Evolutionary conservation across 805 yeast species (phyloP), one percentile per base, ranked within the genome.

Genomic region (Pichia cephalocereana): DNA sequence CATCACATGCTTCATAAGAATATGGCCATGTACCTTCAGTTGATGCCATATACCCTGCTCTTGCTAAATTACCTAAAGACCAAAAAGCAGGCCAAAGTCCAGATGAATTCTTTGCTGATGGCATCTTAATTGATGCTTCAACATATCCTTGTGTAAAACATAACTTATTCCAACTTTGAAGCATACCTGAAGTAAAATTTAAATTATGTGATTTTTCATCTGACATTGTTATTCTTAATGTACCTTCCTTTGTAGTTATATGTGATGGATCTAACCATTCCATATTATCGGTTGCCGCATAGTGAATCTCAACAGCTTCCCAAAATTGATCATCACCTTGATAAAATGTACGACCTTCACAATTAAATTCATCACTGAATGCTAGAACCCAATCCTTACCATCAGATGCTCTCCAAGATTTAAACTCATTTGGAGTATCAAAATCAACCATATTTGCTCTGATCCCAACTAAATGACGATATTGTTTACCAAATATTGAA

Each of bases 231-330:
- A 86, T 58, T 46, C 70, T 67, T 48, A 86, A 64, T 10, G 83
- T 70, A 46, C 95, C 95, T 53, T 81, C 75, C 7, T 63, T 70
- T 0, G 95, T 87, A 18, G 78, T 72, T 2, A 71, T 75, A 2
- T 93, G 93, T 61, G 86, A 93, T 2, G 96, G 95, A 48, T 77
- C 79, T 63, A 86, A 86, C 95, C 95, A 86, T 68, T 87, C 95
- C 62, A 85, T 70, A 67, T 87, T 95, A 43, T 75, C 66, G 3
- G 95, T 87, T 28, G 93, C 91, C 45, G 73, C 85, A 63, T 86
- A 87, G 62, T 85, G 78, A 38, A 87, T 57, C 63, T 86, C 85
- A 6, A 78, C 82, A 5, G 84, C 93, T 34, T 81, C 74, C 80
- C 87, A 87, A 59, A 82, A 85, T 62, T 84, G 95, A 61, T 86